These are phyloP conservation scores for Lenzites betulinus DNA, from an alignment of 768 basidiomycete species.

Conservation along the genomic window DNA sequence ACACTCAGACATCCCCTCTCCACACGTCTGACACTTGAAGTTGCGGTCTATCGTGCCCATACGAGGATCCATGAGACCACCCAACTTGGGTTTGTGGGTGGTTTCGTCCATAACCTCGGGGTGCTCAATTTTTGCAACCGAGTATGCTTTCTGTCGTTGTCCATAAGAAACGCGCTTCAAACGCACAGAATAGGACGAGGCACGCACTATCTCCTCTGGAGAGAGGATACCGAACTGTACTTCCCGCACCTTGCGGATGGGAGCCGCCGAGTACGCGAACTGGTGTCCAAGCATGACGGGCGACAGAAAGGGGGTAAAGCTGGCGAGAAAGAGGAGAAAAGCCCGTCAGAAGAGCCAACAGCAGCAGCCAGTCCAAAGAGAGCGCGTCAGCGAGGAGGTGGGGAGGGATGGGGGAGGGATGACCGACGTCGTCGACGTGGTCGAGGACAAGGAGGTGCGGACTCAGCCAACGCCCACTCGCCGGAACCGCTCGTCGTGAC, in stretches of 20 bases:
- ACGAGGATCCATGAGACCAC: conserved; percentile 95
- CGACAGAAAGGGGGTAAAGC: conserved; percentile 17
- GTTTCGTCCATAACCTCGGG: conserved; percentile 98
- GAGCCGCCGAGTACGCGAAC: conserved; percentile 91
- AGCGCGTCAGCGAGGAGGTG: conserved; percentile 9
- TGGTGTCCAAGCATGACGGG: conserved; percentile 78
- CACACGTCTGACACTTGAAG: conserved; percentile 99
- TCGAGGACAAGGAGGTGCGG: conserved; percentile 33
- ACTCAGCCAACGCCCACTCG: conserved; percentile 31
- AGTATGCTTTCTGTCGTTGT: conserved; percentile 87
- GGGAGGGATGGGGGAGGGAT: not conserved
- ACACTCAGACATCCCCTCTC: conserved; percentile 99
- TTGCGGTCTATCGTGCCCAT: conserved; percentile 98
- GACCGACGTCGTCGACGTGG: conserved; percentile 24
- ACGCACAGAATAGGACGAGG: conserved; percentile 32
- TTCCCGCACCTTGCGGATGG: conserved; percentile 93
- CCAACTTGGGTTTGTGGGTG: conserved; percentile 85
- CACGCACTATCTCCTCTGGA: conserved; percentile 91
- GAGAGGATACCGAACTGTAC: conserved; percentile 99
- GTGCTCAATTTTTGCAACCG: conserved; percentile 97
- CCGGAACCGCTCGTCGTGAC: conserved; percentile 23
- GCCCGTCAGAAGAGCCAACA: conserved; percentile 20
- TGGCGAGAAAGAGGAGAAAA: conserved; percentile 15
- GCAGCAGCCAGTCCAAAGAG: conserved; percentile 12
- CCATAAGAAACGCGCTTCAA: conserved; percentile 13